A percentile compares a stretch with the other conserved stretches of the same genome.
Evolutionary conservation across 2,329 filamentous ascomycete species (phyloP).

Genomic region (Fusarium verticillioides): DNA sequence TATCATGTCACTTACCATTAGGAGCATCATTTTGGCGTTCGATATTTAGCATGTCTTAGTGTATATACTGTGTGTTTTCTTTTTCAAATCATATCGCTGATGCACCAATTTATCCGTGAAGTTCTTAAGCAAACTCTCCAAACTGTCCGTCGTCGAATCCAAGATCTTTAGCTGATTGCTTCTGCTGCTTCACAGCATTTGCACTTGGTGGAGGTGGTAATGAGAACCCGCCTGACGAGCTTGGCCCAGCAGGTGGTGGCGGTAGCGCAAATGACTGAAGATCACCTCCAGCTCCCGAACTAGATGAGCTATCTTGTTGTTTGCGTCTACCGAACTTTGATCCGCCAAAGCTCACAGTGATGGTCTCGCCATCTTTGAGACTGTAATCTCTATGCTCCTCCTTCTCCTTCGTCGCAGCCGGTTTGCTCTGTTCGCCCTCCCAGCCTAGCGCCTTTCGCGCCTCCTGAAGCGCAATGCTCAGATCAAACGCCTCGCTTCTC

Average conservation of each 20-base stretch:
- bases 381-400: constrained; percentile 72
- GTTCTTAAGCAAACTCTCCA: constrained; percentile 77
- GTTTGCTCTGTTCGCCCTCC: constrained; percentile 56
- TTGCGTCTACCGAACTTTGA: constrained; percentile 63
- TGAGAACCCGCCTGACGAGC: constrained; percentile 57
- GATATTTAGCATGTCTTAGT: constrained; percentile 5
- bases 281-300: constrained; percentile 43
- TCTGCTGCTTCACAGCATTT: constrained; percentile 67
- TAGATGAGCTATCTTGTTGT: constrained; percentile 44
- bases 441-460: constrained; percentile 76
- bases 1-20: constrained; percentile 23
- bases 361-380: constrained; percentile 89
- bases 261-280: constrained; percentile 76
- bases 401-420: constrained; percentile 50
- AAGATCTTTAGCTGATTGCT: constrained; percentile 69
- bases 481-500: constrained; percentile 85
- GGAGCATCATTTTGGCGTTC: constrained; percentile 18
- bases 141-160: constrained; percentile 91
- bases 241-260: constrained; percentile 68
- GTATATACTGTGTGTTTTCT: constrained; percentile 22
- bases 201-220: constrained; percentile 76
- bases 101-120: constrained; percentile 14
- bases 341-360: constrained; percentile 79
- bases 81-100: constrained; percentile 34
- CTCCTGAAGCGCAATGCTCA: constrained; percentile 83